Percentiles rank a stretch among this genome's conserved stretches.
Conservation (phyloP, 169 alveolate species). For the Eimeria maxima region DNA sequence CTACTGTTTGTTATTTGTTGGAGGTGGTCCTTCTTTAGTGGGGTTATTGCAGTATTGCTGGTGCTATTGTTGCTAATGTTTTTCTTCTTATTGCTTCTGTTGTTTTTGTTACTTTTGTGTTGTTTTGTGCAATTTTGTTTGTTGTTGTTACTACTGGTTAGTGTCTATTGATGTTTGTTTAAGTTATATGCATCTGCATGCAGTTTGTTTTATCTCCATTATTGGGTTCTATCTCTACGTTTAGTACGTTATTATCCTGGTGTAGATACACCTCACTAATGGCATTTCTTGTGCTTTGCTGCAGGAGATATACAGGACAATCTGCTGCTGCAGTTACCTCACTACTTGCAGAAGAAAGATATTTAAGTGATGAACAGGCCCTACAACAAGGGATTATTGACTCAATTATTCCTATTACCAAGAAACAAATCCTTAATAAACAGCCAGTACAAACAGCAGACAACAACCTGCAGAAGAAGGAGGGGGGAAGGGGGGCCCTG, state of each 20-base stretch:
- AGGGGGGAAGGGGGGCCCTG: neutral
- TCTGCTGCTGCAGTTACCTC: neutral
- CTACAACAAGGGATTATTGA: neutral
- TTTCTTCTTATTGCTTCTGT: neutral
- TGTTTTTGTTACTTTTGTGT: neutral
- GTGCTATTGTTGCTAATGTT: too few relatives aligned
- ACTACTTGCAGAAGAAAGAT: slow-evolving; percentile 19
- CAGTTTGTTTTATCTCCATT: neutral
- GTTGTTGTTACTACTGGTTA: neutral
- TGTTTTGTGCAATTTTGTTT: neutral
- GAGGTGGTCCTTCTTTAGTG: neutral
- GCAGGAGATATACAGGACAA: slow-evolving; percentile 1
- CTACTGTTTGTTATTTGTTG: too few relatives aligned
- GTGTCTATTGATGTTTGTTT: neutral
- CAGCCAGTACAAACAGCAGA: neutral
- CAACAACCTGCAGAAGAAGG: neutral
- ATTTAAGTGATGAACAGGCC: slow-evolving; percentile 4
- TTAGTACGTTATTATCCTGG: neutral
- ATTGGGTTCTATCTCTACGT: neutral
- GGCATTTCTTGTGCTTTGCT: neutral
- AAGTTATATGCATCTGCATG: neutral
- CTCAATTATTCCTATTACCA: neutral
- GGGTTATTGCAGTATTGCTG: too few relatives aligned
- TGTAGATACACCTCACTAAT: neutral
- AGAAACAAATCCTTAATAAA: neutral